A percentile compares a stretch with the other conserved stretches of the same genome.
Conservation (phyloP, 2,329 filamentous ascomycete species). For the Sporothrix inflata region DNA sequence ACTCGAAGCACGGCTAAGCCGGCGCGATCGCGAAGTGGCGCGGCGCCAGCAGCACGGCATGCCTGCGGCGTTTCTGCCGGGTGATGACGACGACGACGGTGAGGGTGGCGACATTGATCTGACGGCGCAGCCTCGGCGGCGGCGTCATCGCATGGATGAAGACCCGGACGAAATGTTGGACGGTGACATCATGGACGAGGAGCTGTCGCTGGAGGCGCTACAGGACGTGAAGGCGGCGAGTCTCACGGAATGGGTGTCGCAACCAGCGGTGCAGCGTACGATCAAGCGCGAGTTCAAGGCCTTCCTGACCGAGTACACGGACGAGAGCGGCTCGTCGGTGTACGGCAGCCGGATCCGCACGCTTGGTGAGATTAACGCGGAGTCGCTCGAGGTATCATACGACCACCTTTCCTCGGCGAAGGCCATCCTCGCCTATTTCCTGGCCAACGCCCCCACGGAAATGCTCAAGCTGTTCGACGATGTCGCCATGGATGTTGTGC, state of each 20-base stretch:
- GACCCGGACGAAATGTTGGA: conserved; percentile 90
- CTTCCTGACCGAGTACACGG: conserved; percentile 94
- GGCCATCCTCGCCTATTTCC: conserved; percentile 91
- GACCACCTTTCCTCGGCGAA: conserved; percentile 88
- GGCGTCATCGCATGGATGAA: conserved; percentile 90
- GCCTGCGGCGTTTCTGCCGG: conserved; percentile 73
- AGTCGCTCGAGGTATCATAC: conserved; percentile 95
- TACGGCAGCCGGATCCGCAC: conserved; percentile 94
- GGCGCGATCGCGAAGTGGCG: conserved; percentile 72
- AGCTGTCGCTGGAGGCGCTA: conserved; percentile 87
- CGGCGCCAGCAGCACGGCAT: conserved; percentile 63
- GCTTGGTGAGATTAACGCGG: conserved; percentile 95
- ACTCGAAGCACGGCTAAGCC: conserved; percentile 73
- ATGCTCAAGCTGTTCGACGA: conserved; percentile 96
- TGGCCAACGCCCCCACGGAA: conserved; percentile 94
- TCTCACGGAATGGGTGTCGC: conserved; percentile 92
- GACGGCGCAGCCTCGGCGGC: conserved; percentile 80
- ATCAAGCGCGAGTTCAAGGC: conserved; percentile 97
- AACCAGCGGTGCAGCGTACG: conserved; percentile 85
- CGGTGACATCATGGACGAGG: conserved; percentile 92
- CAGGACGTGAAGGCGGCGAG: conserved; percentile 92
- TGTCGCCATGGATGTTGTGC: conserved; percentile 93
- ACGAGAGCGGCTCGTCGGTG: conserved; percentile 84
- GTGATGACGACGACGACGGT: conserved; percentile 87
- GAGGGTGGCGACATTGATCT: conserved; percentile 83